A percentile compares a stretch with the other conserved stretches of the same genome.
Conservation (phyloP, 2,329 filamentous ascomycete species). For the Cytospora leucostoma region DNA sequence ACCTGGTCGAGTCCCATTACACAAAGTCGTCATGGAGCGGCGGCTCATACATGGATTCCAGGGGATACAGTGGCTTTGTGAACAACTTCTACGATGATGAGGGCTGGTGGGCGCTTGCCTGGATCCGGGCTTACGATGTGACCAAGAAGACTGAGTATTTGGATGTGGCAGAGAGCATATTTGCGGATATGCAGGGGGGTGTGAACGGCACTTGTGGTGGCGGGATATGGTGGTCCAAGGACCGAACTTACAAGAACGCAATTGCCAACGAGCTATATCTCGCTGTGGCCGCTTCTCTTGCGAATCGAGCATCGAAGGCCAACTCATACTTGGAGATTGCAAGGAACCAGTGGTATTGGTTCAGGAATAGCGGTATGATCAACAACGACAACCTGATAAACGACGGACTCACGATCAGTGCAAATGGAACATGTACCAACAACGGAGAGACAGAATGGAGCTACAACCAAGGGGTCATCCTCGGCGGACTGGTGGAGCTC, state of each 20-base stretch:
- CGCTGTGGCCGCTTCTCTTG: slow-evolving; percentile 53
- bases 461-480: slow-evolving; percentile 59
- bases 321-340: slow-evolving; percentile 50
- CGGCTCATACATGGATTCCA: slow-evolving; percentile 31
- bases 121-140: slow-evolving; percentile 57
- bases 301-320: slow-evolving; percentile 45
- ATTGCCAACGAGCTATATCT: slow-evolving; percentile 60
- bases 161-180: slow-evolving; percentile 52
- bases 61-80: slow-evolving; percentile 49
- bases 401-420: slow-evolving; percentile 50
- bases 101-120: slow-evolving; percentile 63
- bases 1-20: slow-evolving; percentile 44
- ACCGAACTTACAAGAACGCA: slow-evolving; percentile 52
- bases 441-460: slow-evolving; percentile 50
- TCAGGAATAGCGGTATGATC: slow-evolving; percentile 52
- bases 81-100: slow-evolving; percentile 63
- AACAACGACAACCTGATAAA: slow-evolving; percentile 52
- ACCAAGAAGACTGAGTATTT: slow-evolving; percentile 51
- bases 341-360: slow-evolving; percentile 53
- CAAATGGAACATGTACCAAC: slow-evolving; percentile 49
- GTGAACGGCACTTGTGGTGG: slow-evolving; percentile 50
- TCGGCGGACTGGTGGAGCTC: slow-evolving; percentile 55
- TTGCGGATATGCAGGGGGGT: slow-evolving; percentile 55
- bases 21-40: slow-evolving; percentile 31
- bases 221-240: slow-evolving; percentile 61